phyloP scores from a whole-genome alignment of 2,329 filamentous ascomycete genomes.

The Diaporthe sp. region DNA sequence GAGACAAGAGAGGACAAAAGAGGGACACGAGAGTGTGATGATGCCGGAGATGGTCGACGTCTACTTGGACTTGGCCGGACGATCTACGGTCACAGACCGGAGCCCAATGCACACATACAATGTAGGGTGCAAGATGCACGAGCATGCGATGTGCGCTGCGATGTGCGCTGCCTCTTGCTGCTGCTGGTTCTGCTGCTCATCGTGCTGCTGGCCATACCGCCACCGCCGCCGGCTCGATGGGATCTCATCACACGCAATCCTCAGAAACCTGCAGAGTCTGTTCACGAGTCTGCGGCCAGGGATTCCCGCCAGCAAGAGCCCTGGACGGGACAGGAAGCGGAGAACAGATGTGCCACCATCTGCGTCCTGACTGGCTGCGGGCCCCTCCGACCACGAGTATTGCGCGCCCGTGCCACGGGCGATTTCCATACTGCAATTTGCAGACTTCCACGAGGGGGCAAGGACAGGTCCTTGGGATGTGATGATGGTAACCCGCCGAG shows the following conservation, averaged over 20 bases:
- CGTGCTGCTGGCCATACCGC: neutral
- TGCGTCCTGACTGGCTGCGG: slow-evolving; percentile 25
- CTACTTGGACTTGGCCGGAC: neutral
- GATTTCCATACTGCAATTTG: slow-evolving; percentile 27
- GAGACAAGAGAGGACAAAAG: neutral
- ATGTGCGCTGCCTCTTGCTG: neutral
- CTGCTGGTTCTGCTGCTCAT: neutral
- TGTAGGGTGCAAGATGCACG: slow-evolving; percentile 12
- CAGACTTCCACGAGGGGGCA: neutral
- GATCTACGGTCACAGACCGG: neutral
- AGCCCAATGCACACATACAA: slow-evolving; percentile 20
- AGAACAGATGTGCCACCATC: slow-evolving; percentile 12
- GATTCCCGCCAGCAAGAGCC: slow-evolving; percentile 28
- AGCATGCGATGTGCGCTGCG: neutral
- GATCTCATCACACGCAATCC: slow-evolving; percentile 18
- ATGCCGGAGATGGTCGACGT: neutral
- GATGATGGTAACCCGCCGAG: neutral
- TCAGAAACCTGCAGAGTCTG: slow-evolving; percentile 10
- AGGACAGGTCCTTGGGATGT: neutral
- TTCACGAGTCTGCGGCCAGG: slow-evolving; percentile 20
- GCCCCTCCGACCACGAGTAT: slow-evolving; percentile 10
- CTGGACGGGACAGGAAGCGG: slow-evolving; percentile 21
- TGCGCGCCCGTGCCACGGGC: slow-evolving; percentile 20
- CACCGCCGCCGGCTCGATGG: slow-evolving; percentile 10
- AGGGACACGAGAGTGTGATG: neutral